A percentile compares a stretch with the other conserved stretches of the same genome.
Evolutionary conservation across 139 green algal genomes (phyloP).

Genomic region (Picocystis salinarum): DNA sequence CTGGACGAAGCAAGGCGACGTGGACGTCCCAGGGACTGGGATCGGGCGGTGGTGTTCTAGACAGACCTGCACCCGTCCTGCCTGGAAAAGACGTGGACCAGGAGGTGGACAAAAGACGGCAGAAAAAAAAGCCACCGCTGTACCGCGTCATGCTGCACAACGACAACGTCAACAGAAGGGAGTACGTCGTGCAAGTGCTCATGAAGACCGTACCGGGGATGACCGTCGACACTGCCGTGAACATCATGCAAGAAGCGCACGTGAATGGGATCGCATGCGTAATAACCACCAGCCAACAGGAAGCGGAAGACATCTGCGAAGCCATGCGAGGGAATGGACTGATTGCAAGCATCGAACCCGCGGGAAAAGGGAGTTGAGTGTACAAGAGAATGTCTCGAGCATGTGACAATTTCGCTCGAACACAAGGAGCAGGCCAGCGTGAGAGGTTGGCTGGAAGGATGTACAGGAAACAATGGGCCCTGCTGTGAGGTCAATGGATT

Average conservation of each 20-base stretch:
- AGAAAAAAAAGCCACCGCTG: conserved; percentile 39
- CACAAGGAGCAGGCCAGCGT: too few relatives aligned
- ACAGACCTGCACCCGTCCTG: not conserved
- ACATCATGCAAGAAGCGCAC: conserved; percentile 77
- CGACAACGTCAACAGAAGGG: conserved; percentile 73
- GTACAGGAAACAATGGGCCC: too few relatives aligned
- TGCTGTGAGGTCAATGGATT: too few relatives aligned
- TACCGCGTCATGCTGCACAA: conserved; percentile 82
- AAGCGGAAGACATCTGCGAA: conserved; percentile 70
- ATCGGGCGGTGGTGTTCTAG: conserved; percentile 1
- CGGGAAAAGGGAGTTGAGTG: not conserved
- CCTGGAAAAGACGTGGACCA: not conserved
- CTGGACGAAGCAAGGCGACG: too few relatives aligned
- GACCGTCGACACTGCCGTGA: conserved; percentile 66
- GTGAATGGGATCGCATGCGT: conserved; percentile 60
- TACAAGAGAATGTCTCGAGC: too few relatives aligned
- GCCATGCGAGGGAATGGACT: conserved; percentile 61
- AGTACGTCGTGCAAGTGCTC: conserved; percentile 81
- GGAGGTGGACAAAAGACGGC: not conserved
- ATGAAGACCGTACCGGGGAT: conserved; percentile 60
- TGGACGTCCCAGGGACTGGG: too few relatives aligned
- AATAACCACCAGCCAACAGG: conserved; percentile 55
- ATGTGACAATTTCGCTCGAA: too few relatives aligned
- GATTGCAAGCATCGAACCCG: conserved; percentile 60
- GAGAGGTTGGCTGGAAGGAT: too few relatives aligned